phyloP scores from a whole-genome alignment of 2,329 filamentous ascomycete species.

The Aspergillus sp. region DNA sequence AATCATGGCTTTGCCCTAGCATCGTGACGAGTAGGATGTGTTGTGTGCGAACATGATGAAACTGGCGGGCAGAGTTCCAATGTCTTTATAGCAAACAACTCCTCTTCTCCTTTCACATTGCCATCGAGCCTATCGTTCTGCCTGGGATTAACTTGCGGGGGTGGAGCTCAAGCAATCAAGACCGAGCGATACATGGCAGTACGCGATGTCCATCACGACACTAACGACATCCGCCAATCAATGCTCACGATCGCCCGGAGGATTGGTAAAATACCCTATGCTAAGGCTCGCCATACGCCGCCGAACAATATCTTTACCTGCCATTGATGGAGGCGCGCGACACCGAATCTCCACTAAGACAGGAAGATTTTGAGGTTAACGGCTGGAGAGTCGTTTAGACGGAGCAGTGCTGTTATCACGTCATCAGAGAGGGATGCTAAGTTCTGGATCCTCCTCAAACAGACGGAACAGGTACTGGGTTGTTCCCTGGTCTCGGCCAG shows the following conservation, averaged over 20 bases:
- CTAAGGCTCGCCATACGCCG: neutral
- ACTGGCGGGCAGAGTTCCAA: neutral
- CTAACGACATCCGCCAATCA: neutral
- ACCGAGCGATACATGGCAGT: neutral
- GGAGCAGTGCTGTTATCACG: neutral
- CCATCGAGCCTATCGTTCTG: neutral
- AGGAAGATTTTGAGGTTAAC: neutral
- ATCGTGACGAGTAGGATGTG: neutral
- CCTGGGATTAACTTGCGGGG: neutral
- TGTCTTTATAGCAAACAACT: neutral
- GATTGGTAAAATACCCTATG: neutral
- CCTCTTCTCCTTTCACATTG: neutral
- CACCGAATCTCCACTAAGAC: neutral
- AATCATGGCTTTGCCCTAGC: neutral
- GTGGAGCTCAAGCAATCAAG: neutral
- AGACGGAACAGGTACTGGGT: neutral
- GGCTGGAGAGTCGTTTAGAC: neutral
- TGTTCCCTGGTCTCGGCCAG: neutral
- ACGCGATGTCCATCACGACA: neutral
- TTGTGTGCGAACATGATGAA: neutral
- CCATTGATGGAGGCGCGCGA: neutral
- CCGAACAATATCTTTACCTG: neutral
- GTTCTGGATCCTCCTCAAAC: neutral
- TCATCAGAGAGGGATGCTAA: slow-evolving; percentile 2
- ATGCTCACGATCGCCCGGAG: neutral